These are phyloP conservation scores for Astathelohania contejeani DNA, from an alignment of 371 early-diverging fungal genomes.

Conservation along the genomic window DNA sequence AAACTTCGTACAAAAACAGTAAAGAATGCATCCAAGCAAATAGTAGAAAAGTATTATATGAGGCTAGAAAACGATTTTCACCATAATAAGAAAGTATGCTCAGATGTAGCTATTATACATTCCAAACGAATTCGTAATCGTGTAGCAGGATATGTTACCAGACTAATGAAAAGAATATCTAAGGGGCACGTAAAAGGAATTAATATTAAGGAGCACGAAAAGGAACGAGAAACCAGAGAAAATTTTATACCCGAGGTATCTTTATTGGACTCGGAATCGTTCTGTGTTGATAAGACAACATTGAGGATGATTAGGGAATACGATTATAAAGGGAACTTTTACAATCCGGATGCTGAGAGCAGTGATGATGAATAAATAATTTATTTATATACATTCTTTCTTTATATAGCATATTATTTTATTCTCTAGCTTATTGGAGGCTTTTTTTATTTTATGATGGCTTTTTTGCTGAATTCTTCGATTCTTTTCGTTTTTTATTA, in stretches of 20 bases:
- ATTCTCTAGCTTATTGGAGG: too few relatives aligned
- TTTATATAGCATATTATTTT: too few relatives aligned
- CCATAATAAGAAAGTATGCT: slow-evolving; percentile 94
- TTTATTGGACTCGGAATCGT: slow-evolving; percentile 73
- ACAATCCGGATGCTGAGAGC: slow-evolving; percentile 13
- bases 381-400: too few relatives aligned
- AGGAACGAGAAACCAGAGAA: slow-evolving; percentile 99
- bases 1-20: slow-evolving; percentile 76
- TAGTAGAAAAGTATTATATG: slow-evolving; percentile 99
- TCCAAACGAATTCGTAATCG: slow-evolving; percentile 98
- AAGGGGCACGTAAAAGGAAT: slow-evolving; percentile 96
- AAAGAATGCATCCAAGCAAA: slow-evolving; percentile 95
- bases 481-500: too few relatives aligned
- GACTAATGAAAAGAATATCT: slow-evolving; percentile 97
- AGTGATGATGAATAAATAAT: too few relatives aligned
- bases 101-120: slow-evolving; percentile 88
- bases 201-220: slow-evolving; percentile 98
- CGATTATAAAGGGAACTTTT: slow-evolving; percentile 45
- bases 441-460: too few relatives aligned
- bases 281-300: slow-evolving; percentile 87
- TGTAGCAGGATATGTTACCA: slow-evolving; percentile 99
- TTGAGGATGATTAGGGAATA: slow-evolving; percentile 48
- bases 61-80: slow-evolving; percentile 96
- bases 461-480: too few relatives aligned
- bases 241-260: slow-evolving; percentile 97